Evolutionary conservation across 2,329 filamentous ascomycete species (phyloP).

Genomic region (Phialemonium atrogriseum): DNA sequence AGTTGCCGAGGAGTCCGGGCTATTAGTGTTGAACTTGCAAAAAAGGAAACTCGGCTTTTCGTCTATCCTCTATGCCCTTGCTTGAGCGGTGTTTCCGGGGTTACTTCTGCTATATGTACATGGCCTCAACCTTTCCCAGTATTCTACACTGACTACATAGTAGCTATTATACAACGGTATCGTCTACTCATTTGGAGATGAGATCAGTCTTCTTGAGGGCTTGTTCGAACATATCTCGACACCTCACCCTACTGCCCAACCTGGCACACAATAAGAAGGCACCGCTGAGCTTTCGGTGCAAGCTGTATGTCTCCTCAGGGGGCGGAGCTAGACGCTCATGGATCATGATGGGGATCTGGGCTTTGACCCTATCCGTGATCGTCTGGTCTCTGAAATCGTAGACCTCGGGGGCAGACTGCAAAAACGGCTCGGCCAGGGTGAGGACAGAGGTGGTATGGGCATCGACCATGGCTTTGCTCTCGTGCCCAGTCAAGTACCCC

Average conservation of each 20-base stretch:
- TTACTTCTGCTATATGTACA: too few species aligned
- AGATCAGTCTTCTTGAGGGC: constrained; percentile 33
- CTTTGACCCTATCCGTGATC: constrained; percentile 87
- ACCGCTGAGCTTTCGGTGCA: constrained; percentile 91
- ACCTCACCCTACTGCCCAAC: constrained; percentile 74
- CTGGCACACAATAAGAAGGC: constrained; percentile 88
- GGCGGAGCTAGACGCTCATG: constrained; percentile 81
- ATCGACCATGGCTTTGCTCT: constrained; percentile 77
- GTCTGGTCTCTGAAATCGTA: constrained; percentile 95
- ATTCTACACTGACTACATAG: too few species aligned
- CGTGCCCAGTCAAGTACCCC: constrained; percentile 87
- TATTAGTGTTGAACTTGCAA: too few species aligned
- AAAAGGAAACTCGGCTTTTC: too few species aligned
- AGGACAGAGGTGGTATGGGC: constrained; percentile 84
- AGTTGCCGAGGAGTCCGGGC: too few species aligned
- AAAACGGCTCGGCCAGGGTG: constrained; percentile 88
- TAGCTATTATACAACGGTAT: too few species aligned
- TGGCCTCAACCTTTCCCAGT: too few species aligned
- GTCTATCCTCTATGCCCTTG: too few species aligned
- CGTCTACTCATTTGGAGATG: too few species aligned
- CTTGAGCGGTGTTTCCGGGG: too few species aligned
- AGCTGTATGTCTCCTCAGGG: constrained; percentile 92
- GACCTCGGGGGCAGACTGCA: constrained; percentile 62
- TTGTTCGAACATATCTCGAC: constrained; percentile 68
- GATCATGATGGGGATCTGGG: constrained; percentile 87